These are phyloP conservation scores for Xylaria nigripes DNA, from an alignment of 495 filamentous ascomycete species.

Conservation along the genomic window DNA sequence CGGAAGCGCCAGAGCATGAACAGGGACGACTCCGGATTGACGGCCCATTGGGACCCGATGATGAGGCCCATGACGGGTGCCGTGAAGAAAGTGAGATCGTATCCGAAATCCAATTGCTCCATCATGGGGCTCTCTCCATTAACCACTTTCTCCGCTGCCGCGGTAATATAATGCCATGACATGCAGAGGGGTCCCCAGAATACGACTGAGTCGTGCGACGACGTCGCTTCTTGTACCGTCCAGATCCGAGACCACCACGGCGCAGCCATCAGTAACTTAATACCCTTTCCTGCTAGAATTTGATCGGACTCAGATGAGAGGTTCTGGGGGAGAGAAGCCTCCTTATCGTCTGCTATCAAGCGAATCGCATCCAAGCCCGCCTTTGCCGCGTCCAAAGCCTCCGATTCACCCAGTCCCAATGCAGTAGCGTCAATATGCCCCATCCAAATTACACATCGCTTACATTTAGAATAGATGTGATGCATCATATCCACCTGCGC, in stretches of 20 bases:
- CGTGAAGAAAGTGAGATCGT: not conserved
- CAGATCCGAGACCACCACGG: slow-evolving; percentile 22
- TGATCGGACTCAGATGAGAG: not conserved
- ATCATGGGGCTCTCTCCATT: not conserved
- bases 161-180: slow-evolving; percentile 7
- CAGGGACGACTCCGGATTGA: not conserved
- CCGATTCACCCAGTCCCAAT: not conserved
- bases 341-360: not conserved
- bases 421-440: not conserved
- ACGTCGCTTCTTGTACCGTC: slow-evolving; percentile 19
- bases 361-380: slow-evolving; percentile 6
- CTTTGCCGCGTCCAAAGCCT: slow-evolving; percentile 1
- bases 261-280: not conserved
- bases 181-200: slow-evolving; percentile 14
- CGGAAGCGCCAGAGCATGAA: slow-evolving; percentile 16
- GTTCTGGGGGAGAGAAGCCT: not conserved
- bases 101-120: not conserved
- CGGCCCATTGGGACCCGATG: slow-evolving; percentile 2
- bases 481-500: slow-evolving; percentile 32
- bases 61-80: not conserved
- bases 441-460: slow-evolving; percentile 10
- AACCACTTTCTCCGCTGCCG: slow-evolving; percentile 4
- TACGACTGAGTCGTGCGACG: slow-evolving; percentile 3
- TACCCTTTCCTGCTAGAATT: not conserved
- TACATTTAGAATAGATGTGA: slow-evolving; percentile 21